Percentiles rank a stretch among this genome's conserved stretches.
These are phyloP conservation scores for Neopestalotiopsis sp. DNA, from an alignment of 2,329 filamentous ascomycete species.

Conservation along the genomic window DNA sequence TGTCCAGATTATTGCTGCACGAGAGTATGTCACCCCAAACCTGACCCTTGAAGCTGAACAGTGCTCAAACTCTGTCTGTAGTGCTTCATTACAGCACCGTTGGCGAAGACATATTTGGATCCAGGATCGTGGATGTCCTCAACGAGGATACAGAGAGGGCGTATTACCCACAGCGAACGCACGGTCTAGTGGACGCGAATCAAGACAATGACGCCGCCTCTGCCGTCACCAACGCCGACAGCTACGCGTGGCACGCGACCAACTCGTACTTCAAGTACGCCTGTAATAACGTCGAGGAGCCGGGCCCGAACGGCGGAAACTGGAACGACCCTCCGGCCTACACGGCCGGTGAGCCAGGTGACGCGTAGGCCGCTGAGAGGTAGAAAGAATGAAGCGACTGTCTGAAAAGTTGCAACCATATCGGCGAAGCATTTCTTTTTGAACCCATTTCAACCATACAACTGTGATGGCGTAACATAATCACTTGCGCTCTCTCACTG, in stretches of 20 bases:
- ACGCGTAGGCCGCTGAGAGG: background rate
- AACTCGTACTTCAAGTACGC: background rate
- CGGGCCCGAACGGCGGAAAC: background rate
- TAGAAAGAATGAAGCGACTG: too few species aligned
- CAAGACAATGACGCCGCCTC: background rate
- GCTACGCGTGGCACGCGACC: background rate
- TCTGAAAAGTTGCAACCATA: too few species aligned
- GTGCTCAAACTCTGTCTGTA: background rate
- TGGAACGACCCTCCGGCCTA: background rate
- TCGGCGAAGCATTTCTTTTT: too few species aligned
- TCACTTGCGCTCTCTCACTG: too few species aligned
- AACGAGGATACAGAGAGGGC: background rate
- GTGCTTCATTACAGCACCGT: background rate
- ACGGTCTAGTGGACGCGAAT: background rate
- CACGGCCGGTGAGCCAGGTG: background rate
- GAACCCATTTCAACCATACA: too few species aligned
- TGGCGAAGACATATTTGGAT: background rate
- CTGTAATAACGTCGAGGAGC: background rate
- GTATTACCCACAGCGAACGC: background rate
- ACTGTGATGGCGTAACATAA: too few species aligned
- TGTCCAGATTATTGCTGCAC: background rate
- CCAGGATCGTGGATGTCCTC: background rate
- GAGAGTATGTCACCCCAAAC: background rate
- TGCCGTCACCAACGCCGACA: background rate
- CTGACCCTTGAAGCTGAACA: background rate